Conservation (phyloP, 2,329 filamentous ascomycete genomes). For the Xylaria hypoxylon region DNA sequence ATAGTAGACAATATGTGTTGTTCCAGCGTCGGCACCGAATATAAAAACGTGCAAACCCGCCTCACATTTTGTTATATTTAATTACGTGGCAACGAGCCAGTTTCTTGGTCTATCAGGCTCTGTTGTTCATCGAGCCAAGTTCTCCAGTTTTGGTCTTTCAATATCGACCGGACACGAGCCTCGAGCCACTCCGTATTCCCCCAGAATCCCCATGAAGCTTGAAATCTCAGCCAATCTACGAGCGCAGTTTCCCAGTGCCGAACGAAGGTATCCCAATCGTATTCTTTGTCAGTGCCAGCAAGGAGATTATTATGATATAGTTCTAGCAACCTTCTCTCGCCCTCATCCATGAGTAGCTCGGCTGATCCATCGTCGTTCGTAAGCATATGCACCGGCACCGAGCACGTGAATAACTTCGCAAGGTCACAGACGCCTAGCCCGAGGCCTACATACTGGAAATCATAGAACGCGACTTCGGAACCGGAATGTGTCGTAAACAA, state of each 20-base stretch:
- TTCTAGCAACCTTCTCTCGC: slow-evolving; percentile 64
- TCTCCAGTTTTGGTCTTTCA: slow-evolving; percentile 59
- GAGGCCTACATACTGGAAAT: slow-evolving; percentile 76
- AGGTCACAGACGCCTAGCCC: slow-evolving; percentile 74
- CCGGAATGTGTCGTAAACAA: slow-evolving; percentile 67
- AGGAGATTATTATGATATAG: slow-evolving; percentile 60
- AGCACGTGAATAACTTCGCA: slow-evolving; percentile 75
- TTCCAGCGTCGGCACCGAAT: neutral
- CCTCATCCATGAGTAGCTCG: slow-evolving; percentile 41
- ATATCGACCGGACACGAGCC: slow-evolving; percentile 63
- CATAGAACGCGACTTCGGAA: slow-evolving; percentile 70
- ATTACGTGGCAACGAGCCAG: neutral
- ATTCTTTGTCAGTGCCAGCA: slow-evolving; percentile 51
- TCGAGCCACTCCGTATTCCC: slow-evolving; percentile 70
- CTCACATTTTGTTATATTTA: neutral
- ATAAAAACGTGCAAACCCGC: neutral
- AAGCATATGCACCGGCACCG: slow-evolving; percentile 68
- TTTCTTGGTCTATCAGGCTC: slow-evolving; percentile 12
- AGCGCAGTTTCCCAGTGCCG: slow-evolving; percentile 75
- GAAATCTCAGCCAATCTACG: slow-evolving; percentile 74
- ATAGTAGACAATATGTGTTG: neutral
- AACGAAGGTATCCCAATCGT: slow-evolving; percentile 65
- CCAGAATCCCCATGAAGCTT: slow-evolving; percentile 72
- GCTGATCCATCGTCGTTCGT: slow-evolving; percentile 39
- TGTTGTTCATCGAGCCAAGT: slow-evolving; percentile 55